Base-by-base conservation (phyloP, 1,284 basidiomycete species). In the Chiua sp. region DNA sequence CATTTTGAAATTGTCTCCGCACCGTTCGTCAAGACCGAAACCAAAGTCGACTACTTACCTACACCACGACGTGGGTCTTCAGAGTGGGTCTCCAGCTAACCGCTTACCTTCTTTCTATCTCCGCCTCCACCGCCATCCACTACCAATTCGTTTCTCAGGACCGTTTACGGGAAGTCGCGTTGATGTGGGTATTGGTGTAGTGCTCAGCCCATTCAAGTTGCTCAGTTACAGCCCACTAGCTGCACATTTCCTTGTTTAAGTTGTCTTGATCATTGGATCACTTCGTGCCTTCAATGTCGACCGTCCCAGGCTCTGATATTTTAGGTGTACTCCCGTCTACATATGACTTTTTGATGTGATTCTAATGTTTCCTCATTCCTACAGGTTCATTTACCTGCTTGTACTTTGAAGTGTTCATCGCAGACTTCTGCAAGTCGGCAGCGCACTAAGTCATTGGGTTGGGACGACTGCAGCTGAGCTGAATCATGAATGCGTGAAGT, bases 151-250 rank as follows among this genome's bases (percentile, higher is more conserved):
- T 1, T 59, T 61, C 20, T 53, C 60, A 6, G 44, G 47, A 48
- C 70, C n/a, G n/a, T n/a, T n/a, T n/a, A n/a, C n/a, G n/a, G n/a
- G n/a, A n/a, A n/a, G n/a, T n/a, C n/a, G n/a, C n/a, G n/a, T n/a
- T n/a, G 65, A 15, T 57, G 66, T 32, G 67, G 67, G 20, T 69
- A 59, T 59, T 68, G 68, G 71, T 72, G 64, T n/a, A n/a, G n/a
- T n/a, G n/a, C 54, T 11, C 67, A 61, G 23, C 51, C 60, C 8
- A 50, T 51, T 32, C 6, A 4, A 4, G 10, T 4, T 22, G 65
- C 71, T 73, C 59, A 72, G 71, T 66, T 47, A 12, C 23, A 37
- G 3, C 30, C 50, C 55, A n/a, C n/a, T n/a, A n/a, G n/a, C n/a
- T 47, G 35, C 13, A 23, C 28, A n/a, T 13, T 57, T 16, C 15